Conservation (phyloP, 768 basidiomycete species). For the Sporobolomyces phaffii region DNA sequence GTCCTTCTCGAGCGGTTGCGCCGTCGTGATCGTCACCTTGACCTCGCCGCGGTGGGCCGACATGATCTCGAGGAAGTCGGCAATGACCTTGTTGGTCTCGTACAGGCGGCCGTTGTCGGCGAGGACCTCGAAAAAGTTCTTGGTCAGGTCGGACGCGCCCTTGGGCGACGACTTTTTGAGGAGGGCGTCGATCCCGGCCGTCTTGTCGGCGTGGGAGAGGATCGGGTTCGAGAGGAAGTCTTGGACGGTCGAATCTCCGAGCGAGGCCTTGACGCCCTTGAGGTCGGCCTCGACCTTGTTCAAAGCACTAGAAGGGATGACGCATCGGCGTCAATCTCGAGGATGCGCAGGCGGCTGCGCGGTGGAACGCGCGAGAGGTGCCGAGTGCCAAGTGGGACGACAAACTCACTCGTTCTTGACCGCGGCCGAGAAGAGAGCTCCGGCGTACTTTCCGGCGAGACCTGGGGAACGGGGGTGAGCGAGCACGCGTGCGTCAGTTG, state of each 20-base stretch:
- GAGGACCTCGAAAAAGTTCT: constrained; percentile 78
- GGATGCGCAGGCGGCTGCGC: too few relatives aligned
- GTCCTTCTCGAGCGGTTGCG: constrained; percentile 65
- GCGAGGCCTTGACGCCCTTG: constrained; percentile 60
- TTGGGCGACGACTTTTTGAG: constrained; percentile 51
- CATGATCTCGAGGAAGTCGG: constrained; percentile 84
- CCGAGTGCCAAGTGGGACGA: neutral
- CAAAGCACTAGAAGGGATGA: constrained; percentile 65
- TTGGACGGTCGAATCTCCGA: constrained; percentile 61
- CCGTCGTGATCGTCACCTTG: constrained; percentile 72
- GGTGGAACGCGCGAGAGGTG: too few relatives aligned
- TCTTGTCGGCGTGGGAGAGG: constrained; percentile 70
- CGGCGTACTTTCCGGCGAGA: constrained; percentile 46
- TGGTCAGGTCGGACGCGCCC: constrained; percentile 60
- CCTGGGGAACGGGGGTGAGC: constrained; percentile 16
- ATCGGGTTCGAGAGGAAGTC: constrained; percentile 85
- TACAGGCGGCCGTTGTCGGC: constrained; percentile 86
- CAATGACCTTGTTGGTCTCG: constrained; percentile 77
- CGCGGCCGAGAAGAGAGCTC: constrained; percentile 43
- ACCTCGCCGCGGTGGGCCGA: constrained; percentile 86
- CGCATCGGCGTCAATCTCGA: neutral
- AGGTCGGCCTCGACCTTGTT: constrained; percentile 82
- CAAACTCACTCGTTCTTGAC: constrained; percentile 34
- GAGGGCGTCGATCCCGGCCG: constrained; percentile 61
- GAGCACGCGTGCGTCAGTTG: too few relatives aligned